These are phyloP conservation scores for Phascolomyces articulosus DNA, from an alignment of 371 early-diverging fungal species.

Conservation along the genomic window DNA sequence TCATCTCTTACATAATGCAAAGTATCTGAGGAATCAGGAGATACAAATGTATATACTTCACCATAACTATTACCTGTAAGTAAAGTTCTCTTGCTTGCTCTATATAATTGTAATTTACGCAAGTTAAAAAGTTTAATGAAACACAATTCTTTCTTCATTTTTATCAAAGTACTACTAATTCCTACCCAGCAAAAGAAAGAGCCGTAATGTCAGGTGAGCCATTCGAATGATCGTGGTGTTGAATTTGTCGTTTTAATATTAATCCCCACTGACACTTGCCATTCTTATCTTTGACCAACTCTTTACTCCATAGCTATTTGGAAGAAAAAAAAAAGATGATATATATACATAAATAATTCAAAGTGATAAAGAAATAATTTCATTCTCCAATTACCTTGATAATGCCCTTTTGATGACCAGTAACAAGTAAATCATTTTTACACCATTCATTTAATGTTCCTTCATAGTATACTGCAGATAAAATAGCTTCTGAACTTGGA, in stretches of 20 bases:
- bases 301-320: conserved; percentile 48
- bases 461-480: conserved; percentile 62
- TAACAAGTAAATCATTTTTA: conserved; percentile 50
- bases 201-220: conserved; percentile 38
- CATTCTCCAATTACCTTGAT: no score
- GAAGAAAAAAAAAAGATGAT: neutral
- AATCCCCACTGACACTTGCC: conserved; percentile 36
- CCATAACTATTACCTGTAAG: conserved; percentile 68
- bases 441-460: conserved; percentile 54
- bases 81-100: conserved; percentile 54
- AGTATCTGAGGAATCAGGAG: conserved; percentile 73
- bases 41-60: conserved; percentile 61
- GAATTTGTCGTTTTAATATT: conserved; percentile 28
- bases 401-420: conserved; percentile 63
- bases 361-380: no score
- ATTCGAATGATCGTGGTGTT: conserved; percentile 28
- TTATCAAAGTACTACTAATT: neutral
- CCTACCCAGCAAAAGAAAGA: conserved; percentile 54
- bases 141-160: neutral
- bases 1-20: conserved; percentile 68
- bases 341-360: neutral
- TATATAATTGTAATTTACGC: neutral
- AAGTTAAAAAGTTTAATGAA: no score
- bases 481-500: conserved; percentile 60
- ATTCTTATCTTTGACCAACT: conserved; percentile 32